Base-by-base conservation (phyloP, 441 rosid genomes). In the Cnidoscolus chayamansa region DNA sequence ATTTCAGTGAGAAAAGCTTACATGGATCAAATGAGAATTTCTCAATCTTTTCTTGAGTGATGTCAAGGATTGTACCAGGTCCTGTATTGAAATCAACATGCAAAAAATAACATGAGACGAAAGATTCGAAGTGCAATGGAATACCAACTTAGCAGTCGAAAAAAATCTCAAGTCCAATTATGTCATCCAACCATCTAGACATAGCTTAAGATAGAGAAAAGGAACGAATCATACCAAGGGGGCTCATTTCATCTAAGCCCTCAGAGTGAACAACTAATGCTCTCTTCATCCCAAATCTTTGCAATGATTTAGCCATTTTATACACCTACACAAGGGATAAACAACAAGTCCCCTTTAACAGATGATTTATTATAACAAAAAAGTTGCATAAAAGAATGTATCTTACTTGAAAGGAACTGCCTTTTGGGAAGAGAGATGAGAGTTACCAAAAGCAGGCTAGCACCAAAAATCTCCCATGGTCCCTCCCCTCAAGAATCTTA, bases 171-270 rank as follows among this genome's bases (percentile, higher is more conserved):
- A 67, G 32, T 25, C 13, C 0, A 47, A 64, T 13, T 10, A 54
- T 19, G 15, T 4, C 20, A 16, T 63, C 19, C 43, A 37, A 37
- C 43, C 50, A 16, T 11, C 9, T n/a, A 51, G 10, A 30, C 35
- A 35, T 1, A 54, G 58, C 16, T 17, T 66, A 30, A 57, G 60
- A 32, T 2, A 19, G 8, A 51, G 30, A 60, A 30, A 65, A 10
- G 43, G 73, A 48, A 56, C 67, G 57, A 75, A 78, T 20, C 84
- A 78, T 81, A 91, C 98, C 96, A 1, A 91, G 87, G 20, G 99
- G 97, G 81, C 97, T 95, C 83, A 95, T 95, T 88, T 95, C 99
- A 76, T 93, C 99, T 66, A 95, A 80, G 70, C 99, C 99, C 76
- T 84, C 92, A 20, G 97, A 95, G 80, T 93, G 99, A 74, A 91